Conservation (phyloP, 176 grass and related monocot species). For the Pontederia paniculata region DNA sequence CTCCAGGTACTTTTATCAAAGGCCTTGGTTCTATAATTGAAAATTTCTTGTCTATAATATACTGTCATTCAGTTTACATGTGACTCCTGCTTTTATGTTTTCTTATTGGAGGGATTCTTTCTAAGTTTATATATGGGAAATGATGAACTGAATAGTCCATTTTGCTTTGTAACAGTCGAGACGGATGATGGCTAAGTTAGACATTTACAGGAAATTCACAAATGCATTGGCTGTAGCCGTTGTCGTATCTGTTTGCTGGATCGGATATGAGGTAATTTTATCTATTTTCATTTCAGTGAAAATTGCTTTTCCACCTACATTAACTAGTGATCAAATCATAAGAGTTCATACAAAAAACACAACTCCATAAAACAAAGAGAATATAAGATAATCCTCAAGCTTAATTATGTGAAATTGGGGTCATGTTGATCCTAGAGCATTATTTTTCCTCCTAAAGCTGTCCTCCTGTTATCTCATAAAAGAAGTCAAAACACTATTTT, state of each 20-base stretch:
- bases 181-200: slow-evolving; percentile 74
- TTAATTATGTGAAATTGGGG: too few relatives aligned
- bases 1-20: slow-evolving; percentile 50
- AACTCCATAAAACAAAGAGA: too few relatives aligned
- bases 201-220: slow-evolving; percentile 94
- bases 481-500: too few relatives aligned
- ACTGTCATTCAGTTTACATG: too few relatives aligned
- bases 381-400: too few relatives aligned
- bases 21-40: slow-evolving; percentile 4
- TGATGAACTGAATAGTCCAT: slow-evolving; percentile 9
- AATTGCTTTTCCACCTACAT: not conserved
- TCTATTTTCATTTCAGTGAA: not conserved
- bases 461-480: too few relatives aligned
- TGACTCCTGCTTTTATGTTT: not conserved
- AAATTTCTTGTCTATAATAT: not conserved
- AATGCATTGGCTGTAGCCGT: slow-evolving; percentile 68
- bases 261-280: slow-evolving; percentile 75
- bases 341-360: too few relatives aligned
- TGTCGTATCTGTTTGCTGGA: slow-evolving; percentile 79
- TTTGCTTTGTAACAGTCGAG: slow-evolving; percentile 47
- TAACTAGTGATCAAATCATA: too few relatives aligned
- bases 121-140: too few relatives aligned
- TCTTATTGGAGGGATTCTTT: not conserved
- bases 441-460: too few relatives aligned
- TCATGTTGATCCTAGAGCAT: too few relatives aligned